Evolutionary conservation across 345 rosid species (phyloP).

Genomic region (Abelmoschus esculentus): DNA sequence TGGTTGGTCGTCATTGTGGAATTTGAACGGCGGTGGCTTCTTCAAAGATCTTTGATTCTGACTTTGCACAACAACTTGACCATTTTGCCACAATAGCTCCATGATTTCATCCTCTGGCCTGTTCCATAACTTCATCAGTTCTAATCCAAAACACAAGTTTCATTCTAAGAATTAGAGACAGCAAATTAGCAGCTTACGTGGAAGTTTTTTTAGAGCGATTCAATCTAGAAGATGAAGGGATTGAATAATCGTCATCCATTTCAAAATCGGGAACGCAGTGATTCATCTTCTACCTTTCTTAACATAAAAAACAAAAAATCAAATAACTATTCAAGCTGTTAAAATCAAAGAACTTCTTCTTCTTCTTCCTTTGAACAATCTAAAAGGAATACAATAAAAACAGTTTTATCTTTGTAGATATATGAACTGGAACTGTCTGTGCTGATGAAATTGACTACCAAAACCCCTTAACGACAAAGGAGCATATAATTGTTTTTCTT

Average conservation of each 20-base stretch:
- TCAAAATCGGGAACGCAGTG: constrained; percentile 72
- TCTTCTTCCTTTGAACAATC: background rate
- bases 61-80: constrained; percentile 67
- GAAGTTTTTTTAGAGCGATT: constrained; percentile 35
- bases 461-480: background rate
- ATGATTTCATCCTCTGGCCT: constrained; percentile 66
- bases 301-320: background rate
- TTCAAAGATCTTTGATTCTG: constrained; percentile 48
- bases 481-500: background rate
- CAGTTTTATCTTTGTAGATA: background rate
- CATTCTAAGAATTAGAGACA: background rate
- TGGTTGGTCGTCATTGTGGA: constrained; percentile 18
- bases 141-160: background rate
- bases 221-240: constrained; percentile 30
- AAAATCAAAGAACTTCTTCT: background rate
- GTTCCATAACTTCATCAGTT: background rate
- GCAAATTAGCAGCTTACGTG: constrained; percentile 24
- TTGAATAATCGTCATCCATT: constrained; percentile 38
- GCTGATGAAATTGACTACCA: background rate
- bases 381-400: background rate
- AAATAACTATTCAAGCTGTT: background rate
- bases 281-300: constrained; percentile 34
- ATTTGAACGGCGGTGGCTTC: constrained; percentile 32
- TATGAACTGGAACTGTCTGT: background rate
- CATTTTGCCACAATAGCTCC: constrained; percentile 95